Conservation (phyloP, 176 grass and related monocot species). For the Triticum dicoccoides region DNA sequence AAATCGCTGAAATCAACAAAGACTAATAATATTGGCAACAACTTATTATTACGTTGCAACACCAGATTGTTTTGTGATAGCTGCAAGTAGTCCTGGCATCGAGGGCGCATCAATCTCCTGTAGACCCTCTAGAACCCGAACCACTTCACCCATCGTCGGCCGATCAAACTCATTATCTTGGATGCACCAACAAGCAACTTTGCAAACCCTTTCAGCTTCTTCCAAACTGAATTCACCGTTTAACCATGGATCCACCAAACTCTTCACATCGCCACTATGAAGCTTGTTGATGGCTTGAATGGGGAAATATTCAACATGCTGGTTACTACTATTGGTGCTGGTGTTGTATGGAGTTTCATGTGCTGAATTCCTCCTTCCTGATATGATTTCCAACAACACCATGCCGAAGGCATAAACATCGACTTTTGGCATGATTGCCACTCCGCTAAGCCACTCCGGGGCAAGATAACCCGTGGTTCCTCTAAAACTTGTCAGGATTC, state of each 20-base stretch:
- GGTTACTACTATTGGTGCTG: not conserved
- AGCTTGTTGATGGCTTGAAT: too few relatives aligned
- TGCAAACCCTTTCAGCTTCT: not conserved
- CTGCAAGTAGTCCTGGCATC: not conserved
- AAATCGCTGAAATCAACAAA: not conserved
- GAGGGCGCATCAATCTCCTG: not conserved
- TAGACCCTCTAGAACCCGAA: not conserved
- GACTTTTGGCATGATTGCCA: not conserved
- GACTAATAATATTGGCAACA: not conserved
- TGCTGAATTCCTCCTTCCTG: not conserved
- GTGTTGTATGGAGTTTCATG: not conserved
- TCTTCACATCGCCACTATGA: too few relatives aligned
- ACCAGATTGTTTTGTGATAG: not conserved
- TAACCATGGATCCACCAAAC: not conserved
- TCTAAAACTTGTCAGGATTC: not conserved
- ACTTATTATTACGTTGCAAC: not conserved
- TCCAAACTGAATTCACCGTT: not conserved
- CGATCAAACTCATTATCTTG: not conserved
- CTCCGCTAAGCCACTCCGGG: not conserved
- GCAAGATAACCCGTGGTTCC: not conserved
- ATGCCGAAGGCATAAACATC: not conserved
- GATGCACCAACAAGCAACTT: conserved; percentile 19
- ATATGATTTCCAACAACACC: not conserved
- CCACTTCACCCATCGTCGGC: not conserved
- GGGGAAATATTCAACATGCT: not conserved